Percentiles rank a stretch among this genome's conserved stretches.
Conservation (phyloP, 768 basidiomycete genomes). For the Mycena polygramma region DNA sequence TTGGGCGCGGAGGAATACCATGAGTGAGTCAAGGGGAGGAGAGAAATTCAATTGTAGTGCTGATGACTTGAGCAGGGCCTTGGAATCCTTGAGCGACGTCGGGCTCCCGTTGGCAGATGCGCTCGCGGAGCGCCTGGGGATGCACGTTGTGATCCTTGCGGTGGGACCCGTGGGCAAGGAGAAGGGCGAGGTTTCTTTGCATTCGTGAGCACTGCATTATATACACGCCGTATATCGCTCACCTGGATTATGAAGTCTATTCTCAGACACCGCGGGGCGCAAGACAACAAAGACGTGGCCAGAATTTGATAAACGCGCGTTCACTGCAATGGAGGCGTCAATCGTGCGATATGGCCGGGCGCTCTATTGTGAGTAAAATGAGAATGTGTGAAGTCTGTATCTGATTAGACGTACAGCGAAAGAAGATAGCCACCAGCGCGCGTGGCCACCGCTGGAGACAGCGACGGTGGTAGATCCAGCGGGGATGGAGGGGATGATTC, state of each 20-base stretch:
- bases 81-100: not conserved
- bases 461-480: too few species aligned
- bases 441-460: too few species aligned
- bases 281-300: slow-evolving; percentile 7
- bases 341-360: slow-evolving; percentile 2
- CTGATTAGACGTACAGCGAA: too few species aligned
- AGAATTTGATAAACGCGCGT: not conserved
- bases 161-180: slow-evolving; percentile 4
- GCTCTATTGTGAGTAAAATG: slow-evolving; percentile 9
- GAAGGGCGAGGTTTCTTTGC: not conserved
- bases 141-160: slow-evolving; percentile 3
- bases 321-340: slow-evolving; percentile 3
- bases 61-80: not conserved
- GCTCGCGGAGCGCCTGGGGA: not conserved
- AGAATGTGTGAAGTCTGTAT: too few species aligned
- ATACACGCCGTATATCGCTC: too few species aligned
- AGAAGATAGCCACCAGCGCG: too few species aligned
- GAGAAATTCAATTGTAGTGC: not conserved
- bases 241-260: too few species aligned
- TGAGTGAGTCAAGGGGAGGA: slow-evolving; percentile 12
- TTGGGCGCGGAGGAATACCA: slow-evolving; percentile 10
- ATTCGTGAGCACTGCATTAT: not conserved
- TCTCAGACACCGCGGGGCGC: slow-evolving; percentile 8
- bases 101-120: slow-evolving; percentile 6
- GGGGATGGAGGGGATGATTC: too few species aligned